Conservation (phyloP, 257 asterid species). For the Hygrophila difformis region DNA sequence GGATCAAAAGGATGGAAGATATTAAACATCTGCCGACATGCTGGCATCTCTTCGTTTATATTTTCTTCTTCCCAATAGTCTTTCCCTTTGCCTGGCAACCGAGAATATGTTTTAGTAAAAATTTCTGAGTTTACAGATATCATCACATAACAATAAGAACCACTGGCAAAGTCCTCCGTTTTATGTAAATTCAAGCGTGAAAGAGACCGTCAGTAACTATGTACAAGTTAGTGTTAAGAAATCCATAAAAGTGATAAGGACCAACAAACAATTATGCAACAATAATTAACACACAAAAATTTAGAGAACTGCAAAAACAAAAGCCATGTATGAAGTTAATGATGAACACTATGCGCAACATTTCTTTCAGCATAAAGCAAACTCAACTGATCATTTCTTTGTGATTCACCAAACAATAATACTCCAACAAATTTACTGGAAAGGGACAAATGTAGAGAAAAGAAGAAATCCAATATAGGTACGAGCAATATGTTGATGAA, state of each 20-base stretch:
- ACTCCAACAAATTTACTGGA: conserved; percentile 19
- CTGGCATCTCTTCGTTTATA: conserved; percentile 87
- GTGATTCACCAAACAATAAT: not conserved
- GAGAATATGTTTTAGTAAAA: too few species aligned
- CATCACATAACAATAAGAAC: too few species aligned
- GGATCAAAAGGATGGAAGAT: conserved; percentile 97
- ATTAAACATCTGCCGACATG: conserved; percentile 85
- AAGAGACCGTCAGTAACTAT: too few species aligned
- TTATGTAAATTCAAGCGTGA: not conserved
- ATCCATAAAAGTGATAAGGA: not conserved
- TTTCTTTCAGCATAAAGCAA: too few species aligned
- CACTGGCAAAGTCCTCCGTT: not conserved
- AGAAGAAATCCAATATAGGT: conserved; percentile 51
- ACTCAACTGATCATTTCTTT: too few species aligned
- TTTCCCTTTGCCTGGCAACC: conserved; percentile 60
- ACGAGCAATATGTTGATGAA: conserved; percentile 48
- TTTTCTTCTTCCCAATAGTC: conserved; percentile 79
- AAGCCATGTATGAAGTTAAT: too few species aligned
- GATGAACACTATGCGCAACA: conserved; percentile 2
- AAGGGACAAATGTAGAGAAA: conserved; percentile 1
- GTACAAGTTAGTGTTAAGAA: not conserved
- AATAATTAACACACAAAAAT: too few species aligned
- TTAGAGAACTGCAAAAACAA: too few species aligned
- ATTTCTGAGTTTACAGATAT: conserved; percentile 8
- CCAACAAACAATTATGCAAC: too few species aligned